Conservation (phyloP, 108 stramenopile genomes). For the Nannochloropsis granulata region DNA sequence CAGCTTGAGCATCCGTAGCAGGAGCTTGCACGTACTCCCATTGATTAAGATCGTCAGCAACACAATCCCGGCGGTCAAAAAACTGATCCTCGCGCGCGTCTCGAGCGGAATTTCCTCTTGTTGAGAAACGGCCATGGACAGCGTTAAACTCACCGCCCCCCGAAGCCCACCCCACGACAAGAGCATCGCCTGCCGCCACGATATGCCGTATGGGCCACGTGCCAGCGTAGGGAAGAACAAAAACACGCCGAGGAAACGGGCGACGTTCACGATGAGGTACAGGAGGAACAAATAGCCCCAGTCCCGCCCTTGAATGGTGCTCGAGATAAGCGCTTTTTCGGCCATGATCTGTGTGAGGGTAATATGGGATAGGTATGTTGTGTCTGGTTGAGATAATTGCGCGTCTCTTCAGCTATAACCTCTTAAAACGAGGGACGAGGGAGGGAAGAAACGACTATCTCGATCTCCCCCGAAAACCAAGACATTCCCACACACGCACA, state of each 20-base stretch:
- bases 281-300: constrained; percentile 16
- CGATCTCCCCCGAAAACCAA: too few relatives aligned
- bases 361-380: too few relatives aligned
- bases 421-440: too few relatives aligned
- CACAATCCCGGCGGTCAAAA: constrained; percentile 38
- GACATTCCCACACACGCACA: too few relatives aligned
- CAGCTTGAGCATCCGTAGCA: constrained; percentile 18
- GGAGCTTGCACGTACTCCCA: constrained; percentile 9
- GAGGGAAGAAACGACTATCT: too few relatives aligned
- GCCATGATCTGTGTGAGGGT: constrained; percentile 11
- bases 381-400: too few relatives aligned
- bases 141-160: constrained; percentile 38
- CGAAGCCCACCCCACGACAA: constrained; percentile 38
- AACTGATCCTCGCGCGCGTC: background rate
- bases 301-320: background rate
- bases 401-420: too few relatives aligned
- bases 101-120: background rate
- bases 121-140: constrained; percentile 28
- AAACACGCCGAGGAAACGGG: constrained; percentile 27
- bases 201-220: background rate
- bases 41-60: constrained; percentile 43
- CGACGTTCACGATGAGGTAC: constrained; percentile 7
- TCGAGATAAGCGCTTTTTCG: background rate
- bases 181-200: background rate
- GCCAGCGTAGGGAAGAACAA: constrained; percentile 63